Conservation (phyloP, 106 monocot genomes). For the Gastrodia elata region DNA sequence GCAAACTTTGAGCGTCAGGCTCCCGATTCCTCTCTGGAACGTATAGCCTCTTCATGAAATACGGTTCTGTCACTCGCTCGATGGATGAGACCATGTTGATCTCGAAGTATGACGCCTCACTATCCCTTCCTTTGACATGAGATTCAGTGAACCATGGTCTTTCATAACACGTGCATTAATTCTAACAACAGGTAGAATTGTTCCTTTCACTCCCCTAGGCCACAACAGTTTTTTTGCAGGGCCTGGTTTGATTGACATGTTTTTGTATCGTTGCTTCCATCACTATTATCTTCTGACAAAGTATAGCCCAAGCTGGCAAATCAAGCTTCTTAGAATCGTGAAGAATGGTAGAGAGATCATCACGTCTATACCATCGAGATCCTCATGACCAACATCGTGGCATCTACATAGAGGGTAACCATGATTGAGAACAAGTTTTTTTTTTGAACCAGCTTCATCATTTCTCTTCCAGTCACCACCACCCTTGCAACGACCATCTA, state of each 20-base stretch:
- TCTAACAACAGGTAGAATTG: constrained; percentile 62
- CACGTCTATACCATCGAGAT: constrained; percentile 59
- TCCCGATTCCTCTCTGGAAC: constrained; percentile 34
- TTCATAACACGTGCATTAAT: constrained; percentile 85
- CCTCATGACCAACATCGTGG: constrained; percentile 64
- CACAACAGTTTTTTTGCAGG: constrained; percentile 30
- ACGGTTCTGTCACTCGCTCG: constrained; percentile 34
- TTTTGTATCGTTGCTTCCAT: constrained; percentile 47
- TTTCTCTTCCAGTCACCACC: constrained; percentile 99
- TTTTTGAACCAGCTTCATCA: constrained; percentile 64
- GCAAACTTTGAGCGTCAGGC: constrained; percentile 39
- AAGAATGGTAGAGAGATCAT: constrained; percentile 64
- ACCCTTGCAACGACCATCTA: constrained; percentile 84
- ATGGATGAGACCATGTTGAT: constrained; percentile 35
- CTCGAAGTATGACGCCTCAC: constrained; percentile 53
- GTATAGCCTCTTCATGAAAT: constrained; percentile 31
- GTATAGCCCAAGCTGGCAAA: constrained; percentile 77
- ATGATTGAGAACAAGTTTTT: constrained; percentile 71
- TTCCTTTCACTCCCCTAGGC: constrained; percentile 67
- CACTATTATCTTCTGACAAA: constrained; percentile 60
- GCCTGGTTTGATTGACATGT: constrained; percentile 13
- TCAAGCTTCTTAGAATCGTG: constrained; percentile 56
- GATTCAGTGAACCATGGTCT: constrained; percentile 56
- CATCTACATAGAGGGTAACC: constrained; percentile 83
- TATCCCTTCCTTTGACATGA: constrained; percentile 25